phyloP scores from a whole-genome alignment of 129 eudicot species.

The Pulicaria dysenterica region DNA sequence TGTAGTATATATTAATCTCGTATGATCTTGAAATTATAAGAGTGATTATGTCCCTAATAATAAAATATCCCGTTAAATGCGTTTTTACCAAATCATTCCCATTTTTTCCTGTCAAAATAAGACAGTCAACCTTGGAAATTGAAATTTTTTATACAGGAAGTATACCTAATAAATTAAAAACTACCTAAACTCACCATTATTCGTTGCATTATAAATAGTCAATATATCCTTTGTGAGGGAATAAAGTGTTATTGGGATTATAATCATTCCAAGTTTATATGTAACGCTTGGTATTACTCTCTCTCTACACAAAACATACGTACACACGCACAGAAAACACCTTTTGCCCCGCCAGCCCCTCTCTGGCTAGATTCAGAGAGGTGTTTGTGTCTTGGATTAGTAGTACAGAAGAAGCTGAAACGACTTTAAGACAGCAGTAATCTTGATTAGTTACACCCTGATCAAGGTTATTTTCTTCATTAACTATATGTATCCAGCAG shows the following conservation, averaged over 20 bases:
- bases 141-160: constrained; percentile 28
- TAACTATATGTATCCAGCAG: not conserved
- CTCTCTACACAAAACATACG: constrained; percentile 2
- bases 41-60: constrained; percentile 18
- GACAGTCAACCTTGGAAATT: constrained; percentile 30
- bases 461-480: constrained; percentile 31
- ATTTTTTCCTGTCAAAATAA: constrained; percentile 1
- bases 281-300: constrained; percentile 40
- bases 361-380: constrained; percentile 30
- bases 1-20: too few species aligned
- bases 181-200: constrained; percentile 39
- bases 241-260: constrained; percentile 37
- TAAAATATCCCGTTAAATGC: constrained; percentile 17
- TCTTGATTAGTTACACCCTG: constrained; percentile 14
- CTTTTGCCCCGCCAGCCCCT: not conserved
- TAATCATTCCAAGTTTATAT: constrained; percentile 41
- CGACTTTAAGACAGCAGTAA: constrained; percentile 12
- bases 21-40: not conserved
- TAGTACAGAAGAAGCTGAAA: not conserved
- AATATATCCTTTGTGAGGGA: constrained; percentile 27
- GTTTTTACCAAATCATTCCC: constrained; percentile 30
- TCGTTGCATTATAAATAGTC: constrained; percentile 29
- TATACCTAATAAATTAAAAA: constrained; percentile 38
- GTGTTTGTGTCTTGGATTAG: constrained; percentile 14
- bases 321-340: too few species aligned